These are phyloP conservation scores for Grosmannia clavigera DNA, from an alignment of 2,329 filamentous ascomycete species.

Conservation along the genomic window DNA sequence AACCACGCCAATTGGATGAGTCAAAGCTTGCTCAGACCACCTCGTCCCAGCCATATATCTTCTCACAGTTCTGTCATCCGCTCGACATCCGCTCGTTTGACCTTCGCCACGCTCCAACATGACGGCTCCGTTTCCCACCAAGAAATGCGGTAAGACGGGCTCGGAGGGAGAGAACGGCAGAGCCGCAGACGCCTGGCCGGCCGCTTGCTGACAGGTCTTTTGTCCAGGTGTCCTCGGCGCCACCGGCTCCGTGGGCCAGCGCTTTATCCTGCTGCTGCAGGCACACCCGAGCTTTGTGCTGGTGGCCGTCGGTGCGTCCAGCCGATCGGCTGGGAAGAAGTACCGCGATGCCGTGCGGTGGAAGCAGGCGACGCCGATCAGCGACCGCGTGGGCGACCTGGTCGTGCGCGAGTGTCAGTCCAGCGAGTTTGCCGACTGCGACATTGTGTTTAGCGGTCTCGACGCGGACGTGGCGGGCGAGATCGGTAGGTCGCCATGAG, in stretches of 20 bases:
- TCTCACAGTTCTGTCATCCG: background rate
- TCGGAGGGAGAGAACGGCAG: too few relatives aligned
- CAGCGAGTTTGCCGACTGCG: constrained; percentile 75
- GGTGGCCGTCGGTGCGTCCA: constrained; percentile 79
- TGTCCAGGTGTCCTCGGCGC: constrained; percentile 63
- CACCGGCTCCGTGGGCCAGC: constrained; percentile 88
- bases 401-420: constrained; percentile 78
- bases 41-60: background rate
- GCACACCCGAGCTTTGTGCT: constrained; percentile 79
- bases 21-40: background rate
- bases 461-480: constrained; percentile 89
- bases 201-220: background rate
- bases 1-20: background rate
- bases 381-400: constrained; percentile 57
- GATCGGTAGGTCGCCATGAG: constrained; percentile 44
- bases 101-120: constrained; percentile 1
- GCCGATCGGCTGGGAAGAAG: constrained; percentile 80
- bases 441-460: constrained; percentile 84
- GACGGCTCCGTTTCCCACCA: constrained; percentile 10
- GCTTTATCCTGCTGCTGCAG: constrained; percentile 85
- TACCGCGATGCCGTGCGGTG: constrained; percentile 90
- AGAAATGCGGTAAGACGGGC: constrained; percentile 13
- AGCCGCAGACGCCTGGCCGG: background rate
- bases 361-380: constrained; percentile 85
- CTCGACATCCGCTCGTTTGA: too few relatives aligned